A percentile compares a stretch with the other conserved stretches of the same genome.
phyloP scores from a whole-genome alignment of 2,329 filamentous ascomycete species.

The Calonectria crousiana region DNA sequence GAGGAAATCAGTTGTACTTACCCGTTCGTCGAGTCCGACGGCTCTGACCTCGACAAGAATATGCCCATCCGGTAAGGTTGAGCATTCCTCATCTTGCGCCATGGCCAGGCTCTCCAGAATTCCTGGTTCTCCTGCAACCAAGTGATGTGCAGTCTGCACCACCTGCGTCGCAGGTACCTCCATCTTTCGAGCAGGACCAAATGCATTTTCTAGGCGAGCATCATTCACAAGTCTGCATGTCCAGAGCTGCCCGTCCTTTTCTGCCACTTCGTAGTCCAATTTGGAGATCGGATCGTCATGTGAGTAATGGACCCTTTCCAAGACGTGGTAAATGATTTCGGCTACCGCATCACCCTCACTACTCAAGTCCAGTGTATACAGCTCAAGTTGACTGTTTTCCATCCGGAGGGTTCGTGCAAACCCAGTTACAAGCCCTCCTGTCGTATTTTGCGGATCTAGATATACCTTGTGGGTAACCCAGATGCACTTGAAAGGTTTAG shows the following conservation, averaged over 20 bases:
- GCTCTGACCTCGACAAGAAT: slow-evolving; percentile 38
- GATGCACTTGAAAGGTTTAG: slow-evolving; percentile 36
- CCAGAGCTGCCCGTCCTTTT: slow-evolving; percentile 40
- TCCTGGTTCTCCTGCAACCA: slow-evolving; percentile 36
- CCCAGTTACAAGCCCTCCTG: slow-evolving; percentile 37
- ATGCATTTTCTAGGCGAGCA: slow-evolving; percentile 30
- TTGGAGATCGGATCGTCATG: slow-evolving; percentile 38
- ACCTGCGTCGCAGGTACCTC: slow-evolving; percentile 26
- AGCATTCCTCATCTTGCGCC: slow-evolving; percentile 31
- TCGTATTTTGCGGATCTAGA: slow-evolving; percentile 35
- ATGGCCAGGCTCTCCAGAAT: slow-evolving; percentile 36
- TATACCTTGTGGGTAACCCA: slow-evolving; percentile 40
- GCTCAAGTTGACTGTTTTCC: slow-evolving; percentile 37
- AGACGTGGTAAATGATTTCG: slow-evolving; percentile 31
- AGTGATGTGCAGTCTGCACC: slow-evolving; percentile 25
- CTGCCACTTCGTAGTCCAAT: slow-evolving; percentile 39
- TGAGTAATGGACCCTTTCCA: slow-evolving; percentile 36
- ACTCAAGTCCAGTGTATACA: slow-evolving; percentile 38
- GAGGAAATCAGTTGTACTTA: slow-evolving; percentile 16
- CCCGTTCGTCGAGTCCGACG: slow-evolving; percentile 35
- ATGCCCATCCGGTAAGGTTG: slow-evolving; percentile 23
- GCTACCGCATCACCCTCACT: slow-evolving; percentile 27
- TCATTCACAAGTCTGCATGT: slow-evolving; percentile 39
- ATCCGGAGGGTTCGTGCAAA: slow-evolving; percentile 37
- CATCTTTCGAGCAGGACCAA: slow-evolving; percentile 36